phyloP scores from a whole-genome alignment of 2,329 filamentous ascomycete genomes.

The Penicillium sclerotiorum region DNA sequence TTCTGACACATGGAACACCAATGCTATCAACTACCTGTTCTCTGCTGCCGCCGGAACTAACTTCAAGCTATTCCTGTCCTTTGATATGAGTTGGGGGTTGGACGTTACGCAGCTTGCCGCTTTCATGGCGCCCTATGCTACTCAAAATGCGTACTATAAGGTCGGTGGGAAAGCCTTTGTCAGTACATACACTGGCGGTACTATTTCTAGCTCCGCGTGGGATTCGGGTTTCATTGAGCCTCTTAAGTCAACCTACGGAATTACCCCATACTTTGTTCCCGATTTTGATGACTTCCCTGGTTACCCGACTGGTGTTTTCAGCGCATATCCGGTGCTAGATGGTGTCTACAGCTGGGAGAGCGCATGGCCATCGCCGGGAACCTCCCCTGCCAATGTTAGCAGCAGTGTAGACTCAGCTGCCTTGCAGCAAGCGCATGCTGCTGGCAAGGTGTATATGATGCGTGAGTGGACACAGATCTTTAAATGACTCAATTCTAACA shows the following conservation, averaged over 20 bases:
- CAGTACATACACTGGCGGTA: background rate
- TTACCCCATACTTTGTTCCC: background rate
- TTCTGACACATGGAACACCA: background rate
- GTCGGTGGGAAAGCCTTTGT: background rate
- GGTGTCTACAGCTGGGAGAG: constrained; percentile 43
- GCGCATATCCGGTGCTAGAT: constrained; percentile 24
- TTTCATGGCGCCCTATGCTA: constrained; percentile 1
- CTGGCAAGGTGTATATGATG: constrained; percentile 44
- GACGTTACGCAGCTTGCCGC: background rate
- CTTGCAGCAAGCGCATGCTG: constrained; percentile 30
- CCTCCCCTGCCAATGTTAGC: constrained; percentile 30
- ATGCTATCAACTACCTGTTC: constrained; percentile 1
- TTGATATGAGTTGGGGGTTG: constrained; percentile 2
- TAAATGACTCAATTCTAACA: background rate
- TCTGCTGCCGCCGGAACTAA: background rate
- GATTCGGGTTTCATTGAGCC: background rate
- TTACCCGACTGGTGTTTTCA: background rate
- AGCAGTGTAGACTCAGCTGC: constrained; percentile 31
- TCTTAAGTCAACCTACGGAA: background rate
- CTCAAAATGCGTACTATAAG: background rate
- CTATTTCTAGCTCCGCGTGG: background rate
- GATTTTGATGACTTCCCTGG: background rate
- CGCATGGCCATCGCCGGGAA: constrained; percentile 32
- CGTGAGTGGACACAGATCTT: constrained; percentile 16
- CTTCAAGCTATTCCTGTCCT: constrained; percentile 1